A percentile compares a stretch with the other conserved stretches of the same genome.
Conservation (phyloP, 2,329 filamentous ascomycete species). For the Sarocladiaceae sp. region DNA sequence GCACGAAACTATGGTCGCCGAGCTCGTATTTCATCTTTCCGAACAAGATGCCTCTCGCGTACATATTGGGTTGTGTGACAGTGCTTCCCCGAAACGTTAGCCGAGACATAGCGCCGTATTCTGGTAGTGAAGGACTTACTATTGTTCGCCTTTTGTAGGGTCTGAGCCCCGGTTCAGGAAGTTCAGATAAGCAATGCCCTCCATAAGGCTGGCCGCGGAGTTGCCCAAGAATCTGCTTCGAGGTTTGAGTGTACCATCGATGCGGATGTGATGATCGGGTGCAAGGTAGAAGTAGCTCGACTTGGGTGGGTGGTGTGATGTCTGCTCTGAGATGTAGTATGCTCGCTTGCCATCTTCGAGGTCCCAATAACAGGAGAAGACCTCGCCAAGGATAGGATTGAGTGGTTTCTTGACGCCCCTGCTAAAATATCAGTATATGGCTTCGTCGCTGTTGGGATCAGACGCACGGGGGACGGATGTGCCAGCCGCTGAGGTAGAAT, state of each 20-base stretch:
- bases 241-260: slow-evolving; percentile 92
- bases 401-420: slow-evolving; percentile 97
- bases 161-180: slow-evolving; percentile 71
- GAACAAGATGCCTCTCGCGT: slow-evolving; percentile 91
- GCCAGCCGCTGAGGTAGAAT: slow-evolving; percentile 98
- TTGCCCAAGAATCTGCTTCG: slow-evolving; percentile 94
- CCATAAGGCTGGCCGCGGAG: slow-evolving; percentile 97
- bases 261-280: slow-evolving; percentile 85
- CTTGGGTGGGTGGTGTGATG: slow-evolving; percentile 95
- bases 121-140: slow-evolving; percentile 52
- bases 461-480: slow-evolving; percentile 90
- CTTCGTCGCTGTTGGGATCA: background rate
- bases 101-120: no score
- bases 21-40: slow-evolving; percentile 99
- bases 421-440: slow-evolving; percentile 17
- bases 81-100: slow-evolving; percentile 47
- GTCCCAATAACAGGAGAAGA: slow-evolving; percentile 94
- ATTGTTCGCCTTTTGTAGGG: slow-evolving; percentile 68
- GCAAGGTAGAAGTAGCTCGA: slow-evolving; percentile 99
- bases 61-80: slow-evolving; percentile 98
- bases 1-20: slow-evolving; percentile 88
- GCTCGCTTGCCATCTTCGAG: slow-evolving; percentile 75
- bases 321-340: slow-evolving; percentile 97
- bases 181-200: slow-evolving; percentile 82
- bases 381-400: slow-evolving; percentile 93